A percentile compares a stretch with the other conserved stretches of the same genome.
Evolutionary conservation across 2,329 filamentous ascomycete genomes (phyloP).

Genomic region (Xylaria sp.): DNA sequence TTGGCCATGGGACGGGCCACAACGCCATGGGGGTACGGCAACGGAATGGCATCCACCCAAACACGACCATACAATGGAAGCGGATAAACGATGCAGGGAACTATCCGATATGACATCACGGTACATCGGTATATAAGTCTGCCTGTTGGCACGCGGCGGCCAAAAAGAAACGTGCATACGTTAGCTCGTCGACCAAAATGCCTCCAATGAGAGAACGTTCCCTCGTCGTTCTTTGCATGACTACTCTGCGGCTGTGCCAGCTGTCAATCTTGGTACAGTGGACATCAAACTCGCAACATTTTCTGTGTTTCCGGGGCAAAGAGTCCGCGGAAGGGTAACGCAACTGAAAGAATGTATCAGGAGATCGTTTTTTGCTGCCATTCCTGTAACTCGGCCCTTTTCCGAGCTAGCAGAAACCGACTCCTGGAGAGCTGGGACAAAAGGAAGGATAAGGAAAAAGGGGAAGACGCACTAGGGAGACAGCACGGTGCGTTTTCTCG

Average conservation of each 20-base stretch:
- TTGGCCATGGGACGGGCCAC: slow-evolving; percentile 29
- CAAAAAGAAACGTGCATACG: not conserved
- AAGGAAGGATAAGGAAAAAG: slow-evolving; percentile 23
- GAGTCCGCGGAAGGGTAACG: slow-evolving; percentile 28
- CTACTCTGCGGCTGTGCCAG: not conserved
- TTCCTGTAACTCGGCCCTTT: slow-evolving; percentile 39
- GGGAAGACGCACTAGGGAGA: slow-evolving; percentile 1
- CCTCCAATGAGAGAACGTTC: not conserved
- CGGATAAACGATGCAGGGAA: slow-evolving; percentile 32
- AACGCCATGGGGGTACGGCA: slow-evolving; percentile 34
- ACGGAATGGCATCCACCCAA: slow-evolving; percentile 38
- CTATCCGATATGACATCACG: slow-evolving; percentile 24
- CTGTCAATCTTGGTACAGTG: not conserved
- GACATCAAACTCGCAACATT: slow-evolving; percentile 1
- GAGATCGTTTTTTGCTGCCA: slow-evolving; percentile 33
- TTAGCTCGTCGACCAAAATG: not conserved
- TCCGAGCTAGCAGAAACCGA: slow-evolving; percentile 25
- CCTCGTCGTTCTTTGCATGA: not conserved
- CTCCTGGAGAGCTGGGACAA: slow-evolving; percentile 30
- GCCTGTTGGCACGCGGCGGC: not conserved
- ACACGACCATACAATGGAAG: slow-evolving; percentile 23
- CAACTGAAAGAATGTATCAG: slow-evolving; percentile 38
- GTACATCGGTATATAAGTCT: not conserved
- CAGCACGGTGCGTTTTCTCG: not conserved
- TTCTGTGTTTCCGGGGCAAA: slow-evolving; percentile 4